These are phyloP conservation scores for Caloboletus firmus DNA, from an alignment of 1,284 basidiomycete species.

Conservation along the genomic window DNA sequence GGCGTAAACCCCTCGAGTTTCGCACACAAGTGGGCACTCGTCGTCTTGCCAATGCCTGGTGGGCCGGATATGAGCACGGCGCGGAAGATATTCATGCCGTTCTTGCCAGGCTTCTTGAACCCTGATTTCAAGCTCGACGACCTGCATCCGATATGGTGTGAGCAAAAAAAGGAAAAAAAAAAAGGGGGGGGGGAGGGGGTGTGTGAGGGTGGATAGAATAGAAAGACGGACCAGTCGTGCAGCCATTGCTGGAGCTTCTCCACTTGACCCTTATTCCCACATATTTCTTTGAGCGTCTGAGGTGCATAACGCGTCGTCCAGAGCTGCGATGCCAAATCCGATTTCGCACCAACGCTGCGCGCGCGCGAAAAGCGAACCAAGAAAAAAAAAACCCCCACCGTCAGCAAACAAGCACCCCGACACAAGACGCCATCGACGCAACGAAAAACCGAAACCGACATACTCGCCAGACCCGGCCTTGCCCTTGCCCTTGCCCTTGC, in stretches of 20 bases:
- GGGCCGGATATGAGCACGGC: slow-evolving; percentile 91
- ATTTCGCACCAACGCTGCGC: slow-evolving; percentile 30
- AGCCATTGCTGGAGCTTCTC: slow-evolving; percentile 91
- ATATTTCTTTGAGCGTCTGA: slow-evolving; percentile 83
- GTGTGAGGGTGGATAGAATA: background rate
- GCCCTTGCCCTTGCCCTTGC: slow-evolving; percentile 17
- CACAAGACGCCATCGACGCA: background rate
- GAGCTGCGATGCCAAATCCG: slow-evolving; percentile 62
- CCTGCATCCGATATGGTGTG: slow-evolving; percentile 47
- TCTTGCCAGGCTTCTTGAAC: slow-evolving; percentile 95
- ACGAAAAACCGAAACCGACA: background rate
- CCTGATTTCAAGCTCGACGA: slow-evolving; percentile 64
- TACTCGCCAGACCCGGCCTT: slow-evolving; percentile 19
- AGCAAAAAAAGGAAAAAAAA: background rate
- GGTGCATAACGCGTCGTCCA: slow-evolving; percentile 99
- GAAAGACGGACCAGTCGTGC: slow-evolving; percentile 69
- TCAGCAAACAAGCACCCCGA: background rate
- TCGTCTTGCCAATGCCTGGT: slow-evolving; percentile 98
- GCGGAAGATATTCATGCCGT: slow-evolving; percentile 82
- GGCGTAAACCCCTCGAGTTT: slow-evolving; percentile 87
- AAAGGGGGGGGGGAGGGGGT: background rate
- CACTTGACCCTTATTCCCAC: slow-evolving; percentile 90
- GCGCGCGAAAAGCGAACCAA: background rate
- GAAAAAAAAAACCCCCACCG: background rate
- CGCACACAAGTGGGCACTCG: slow-evolving; percentile 91